A percentile compares a stretch with the other conserved stretches of the same genome.
These are phyloP conservation scores for Ophiostoma pallidulum DNA, from an alignment of 2,329 filamentous ascomycete genomes.

Conservation along the genomic window DNA sequence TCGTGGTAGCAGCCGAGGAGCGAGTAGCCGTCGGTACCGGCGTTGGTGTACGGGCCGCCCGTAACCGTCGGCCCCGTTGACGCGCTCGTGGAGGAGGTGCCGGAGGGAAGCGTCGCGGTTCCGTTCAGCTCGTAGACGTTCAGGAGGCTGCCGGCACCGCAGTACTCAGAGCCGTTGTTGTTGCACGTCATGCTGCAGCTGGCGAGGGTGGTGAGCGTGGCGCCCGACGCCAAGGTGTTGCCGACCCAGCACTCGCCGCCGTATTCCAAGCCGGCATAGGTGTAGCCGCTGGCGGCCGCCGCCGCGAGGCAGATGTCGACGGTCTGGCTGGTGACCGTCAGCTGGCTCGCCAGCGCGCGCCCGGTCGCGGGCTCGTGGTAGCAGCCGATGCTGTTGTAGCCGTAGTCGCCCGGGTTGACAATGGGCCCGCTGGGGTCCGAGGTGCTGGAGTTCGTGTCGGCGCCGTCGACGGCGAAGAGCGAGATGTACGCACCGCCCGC, in stretches of 20 bases:
- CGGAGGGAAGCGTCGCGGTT: conserved; percentile 3
- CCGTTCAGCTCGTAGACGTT: conserved; percentile 17
- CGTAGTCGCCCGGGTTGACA: conserved; percentile 27
- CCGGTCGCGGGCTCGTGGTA: conserved; percentile 21
- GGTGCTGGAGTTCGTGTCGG: conserved; percentile 11
- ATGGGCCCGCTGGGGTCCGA: conserved; percentile 19
- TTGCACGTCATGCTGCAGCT: conserved; percentile 24
- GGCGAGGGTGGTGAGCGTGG: conserved; percentile 12
- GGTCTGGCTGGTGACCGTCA: conserved; percentile 16
- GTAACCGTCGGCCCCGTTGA: background rate
- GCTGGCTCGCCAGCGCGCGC: conserved; percentile 17
- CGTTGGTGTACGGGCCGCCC: conserved; percentile 25
- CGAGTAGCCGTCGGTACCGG: conserved; percentile 21
- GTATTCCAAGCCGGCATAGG: conserved; percentile 27
- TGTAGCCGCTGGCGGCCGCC: conserved; percentile 16
- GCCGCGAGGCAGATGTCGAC: conserved; percentile 19
- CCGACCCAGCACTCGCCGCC: conserved; percentile 19
- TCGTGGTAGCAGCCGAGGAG: conserved; percentile 28
- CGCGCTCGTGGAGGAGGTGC: background rate
- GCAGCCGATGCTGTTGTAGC: conserved; percentile 27
- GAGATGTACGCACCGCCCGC: conserved; percentile 35
- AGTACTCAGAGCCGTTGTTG: conserved; percentile 16
- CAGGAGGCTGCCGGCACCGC: conserved; percentile 15
- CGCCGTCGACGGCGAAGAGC: conserved; percentile 33
- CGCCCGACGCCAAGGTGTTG: conserved; percentile 5